Conservation (phyloP, 2,329 filamentous ascomycete genomes). For the Ophiocordyceps robertsii region DNA sequence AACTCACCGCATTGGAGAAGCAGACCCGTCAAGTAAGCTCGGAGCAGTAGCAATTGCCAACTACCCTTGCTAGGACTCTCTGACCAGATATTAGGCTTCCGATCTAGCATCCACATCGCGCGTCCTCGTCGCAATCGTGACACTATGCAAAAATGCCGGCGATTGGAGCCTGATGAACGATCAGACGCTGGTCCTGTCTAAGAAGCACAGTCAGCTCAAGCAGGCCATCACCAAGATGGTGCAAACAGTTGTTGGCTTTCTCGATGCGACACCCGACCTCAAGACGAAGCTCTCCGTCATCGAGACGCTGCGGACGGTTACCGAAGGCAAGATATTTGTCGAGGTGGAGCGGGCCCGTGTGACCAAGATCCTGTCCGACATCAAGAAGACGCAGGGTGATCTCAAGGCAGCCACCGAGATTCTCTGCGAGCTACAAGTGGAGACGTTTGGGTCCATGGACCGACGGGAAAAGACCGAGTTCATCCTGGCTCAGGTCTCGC, state of each 20-base stretch:
- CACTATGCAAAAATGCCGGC: slow-evolving; percentile 80
- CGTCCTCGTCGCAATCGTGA: slow-evolving; percentile 76
- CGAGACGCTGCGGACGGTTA: slow-evolving; percentile 88
- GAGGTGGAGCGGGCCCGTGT: slow-evolving; percentile 95
- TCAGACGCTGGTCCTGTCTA: slow-evolving; percentile 87
- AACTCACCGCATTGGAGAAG: slow-evolving; percentile 85
- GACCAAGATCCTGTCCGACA: slow-evolving; percentile 88
- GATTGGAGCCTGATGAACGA: slow-evolving; percentile 96
- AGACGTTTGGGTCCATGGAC: slow-evolving; percentile 98
- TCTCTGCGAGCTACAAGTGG: slow-evolving; percentile 92
- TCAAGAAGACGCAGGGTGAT: slow-evolving; percentile 94
- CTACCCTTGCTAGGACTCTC: slow-evolving; percentile 6
- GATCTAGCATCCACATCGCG: slow-evolving; percentile 92
- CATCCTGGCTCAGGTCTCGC: slow-evolving; percentile 83
- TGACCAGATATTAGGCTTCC: slow-evolving; percentile 51
- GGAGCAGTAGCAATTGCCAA: slow-evolving; percentile 4
- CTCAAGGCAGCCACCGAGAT: slow-evolving; percentile 82
- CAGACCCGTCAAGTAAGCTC: slow-evolving; percentile 76
- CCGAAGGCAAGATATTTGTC: slow-evolving; percentile 99
- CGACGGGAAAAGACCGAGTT: slow-evolving; percentile 97
- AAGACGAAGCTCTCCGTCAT: slow-evolving; percentile 90
- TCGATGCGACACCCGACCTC: slow-evolving; percentile 71
- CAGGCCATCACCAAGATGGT: slow-evolving; percentile 99
- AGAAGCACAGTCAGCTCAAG: slow-evolving; percentile 99
- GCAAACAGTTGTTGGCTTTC: slow-evolving; percentile 84